Evolutionary conservation across 805 yeast genomes (phyloP), one percentile per base, ranked within the genome.

Genomic region (Lachancea cidri): DNA sequence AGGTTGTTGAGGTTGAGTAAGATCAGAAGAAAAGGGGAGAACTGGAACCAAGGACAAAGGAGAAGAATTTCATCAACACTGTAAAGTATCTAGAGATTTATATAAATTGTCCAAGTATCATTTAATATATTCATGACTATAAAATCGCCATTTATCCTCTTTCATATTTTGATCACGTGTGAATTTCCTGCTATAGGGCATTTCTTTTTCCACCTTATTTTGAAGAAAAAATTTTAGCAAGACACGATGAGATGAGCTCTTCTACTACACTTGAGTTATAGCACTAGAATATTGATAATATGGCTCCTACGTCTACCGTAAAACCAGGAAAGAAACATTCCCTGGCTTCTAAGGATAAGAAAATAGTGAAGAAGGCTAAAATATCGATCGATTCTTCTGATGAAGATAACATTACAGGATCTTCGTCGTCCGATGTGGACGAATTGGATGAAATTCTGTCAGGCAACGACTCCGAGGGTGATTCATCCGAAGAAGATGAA

Each of bases 381-480:
- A 55, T 60, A 30, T 54, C 65, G 17, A 50, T 55, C 6, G 64
- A 58, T 41, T 57, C 68, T 7, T 58, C 62, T 35, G 59, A 60
- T 27, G 65, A 61, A 24, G 54, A 51, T 19, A 57, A 53, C 5
- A 34, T n/a, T 14, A 16, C 33, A 7, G 33, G 24, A 15, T 30
- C 16, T 14, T 11, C 39, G 7, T 35, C 39, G 6, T 29, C 43
- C 13, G 18, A 22, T 16, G 41, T 29, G 7, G 40, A 30, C n/a
- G 40, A 36, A n/a, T 27, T 27, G 36, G 45, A 31, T 42, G 38
- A 18, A 38, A 39, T 34, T 43, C 38, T n/a, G 50, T 47, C 25
- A 46, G 48, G 14, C 36, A 38, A 19, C 45, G 38, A n/a, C n/a
- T n/a, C n/a, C n/a, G n/a, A n/a, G n/a, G n/a, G n/a, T n/a, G 36